Evolutionary conservation across 352 stramenopile species (phyloP).

Genomic region (Pythium volutum): DNA sequence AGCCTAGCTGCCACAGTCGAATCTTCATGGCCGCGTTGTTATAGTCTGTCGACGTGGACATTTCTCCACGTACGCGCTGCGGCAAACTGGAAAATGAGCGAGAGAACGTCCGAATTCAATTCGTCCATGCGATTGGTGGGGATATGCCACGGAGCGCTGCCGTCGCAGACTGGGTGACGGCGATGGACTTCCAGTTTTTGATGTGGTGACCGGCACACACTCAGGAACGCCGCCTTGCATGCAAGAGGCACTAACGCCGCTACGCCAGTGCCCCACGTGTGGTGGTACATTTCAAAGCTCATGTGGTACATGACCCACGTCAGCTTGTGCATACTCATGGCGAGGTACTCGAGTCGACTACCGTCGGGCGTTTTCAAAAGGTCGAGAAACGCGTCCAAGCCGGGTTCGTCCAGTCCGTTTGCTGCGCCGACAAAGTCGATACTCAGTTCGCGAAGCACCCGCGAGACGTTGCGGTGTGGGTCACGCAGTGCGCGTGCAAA

Average conservation of each 20-base stretch:
- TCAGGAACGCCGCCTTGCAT: constrained; percentile 13
- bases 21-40: no score
- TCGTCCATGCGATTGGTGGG: not conserved
- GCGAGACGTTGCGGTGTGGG: not conserved
- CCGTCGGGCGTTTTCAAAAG: not conserved
- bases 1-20: no score
- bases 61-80: not conserved
- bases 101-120: not conserved
- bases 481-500: constrained; percentile 6
- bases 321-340: not conserved
- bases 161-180: not conserved
- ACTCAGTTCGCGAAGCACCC: constrained; percentile 8
- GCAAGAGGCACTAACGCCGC: not conserved
- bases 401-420: not conserved
- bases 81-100: constrained; percentile 1
- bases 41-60: not conserved
- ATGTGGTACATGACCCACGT: not conserved
- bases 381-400: constrained; percentile 4
- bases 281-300: constrained; percentile 2
- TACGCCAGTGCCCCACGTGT: constrained; percentile 1
- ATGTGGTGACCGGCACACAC: not conserved
- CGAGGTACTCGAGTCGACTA: constrained; percentile 7
- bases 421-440: constrained; percentile 3
- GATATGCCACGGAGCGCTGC: no score
- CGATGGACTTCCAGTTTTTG: not conserved